Evolutionary conservation across 2,329 filamentous ascomycete genomes (phyloP), one percentile per base, ranked within the genome.

Genomic region (Uncinocarpus reesii): DNA sequence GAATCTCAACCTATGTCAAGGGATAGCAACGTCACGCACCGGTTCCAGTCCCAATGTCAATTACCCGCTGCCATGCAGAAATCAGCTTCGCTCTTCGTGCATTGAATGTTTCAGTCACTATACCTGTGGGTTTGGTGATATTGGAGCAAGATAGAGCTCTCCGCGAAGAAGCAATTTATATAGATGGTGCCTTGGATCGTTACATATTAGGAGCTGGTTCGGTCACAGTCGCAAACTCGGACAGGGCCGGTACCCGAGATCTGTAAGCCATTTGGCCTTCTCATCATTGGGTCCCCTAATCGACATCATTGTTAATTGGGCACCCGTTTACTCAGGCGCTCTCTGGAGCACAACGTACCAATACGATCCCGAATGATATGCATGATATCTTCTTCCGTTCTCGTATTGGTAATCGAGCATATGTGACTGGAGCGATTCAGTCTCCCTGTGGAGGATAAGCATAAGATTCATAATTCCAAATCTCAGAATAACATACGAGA

Each of bases 81-180:
- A 21, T 41, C 50, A 47, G 65, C 62, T 56, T 28, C 62, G 55
- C 18, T 23, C 13, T 23, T 4, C 3, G 16, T 21, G 18, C 2
- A 34, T n/a, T 15, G 15, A 18, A 23, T 7, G 10, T 11, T 5
- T 44, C 23, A 13, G 4, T 23, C 16, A 24, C 10, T 21, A 20
- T 44, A 51, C 49, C 28, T 62, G 63, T 1, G 67, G 65, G 2
- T 60, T 50, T 8, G 55, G 40, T 13, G 51, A 42, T 18, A 70
- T 55, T 1, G 68, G 68, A 3, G 68, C 66, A n/a, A 66, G 57
- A 38, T 58, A 62, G 1, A 70, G 61, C 11, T 60, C 56, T 16
- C 65, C 60, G 21, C 62, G 60, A 15, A 70, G 51, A 0, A 61
- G 55, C 6, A 68, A 62, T 18, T 62, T 64, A 42, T 62, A 61